Percentiles rank a stretch among this genome's conserved stretches.
Conservation (phyloP, 2,329 filamentous ascomycete genomes). For the Camillea tinctor region DNA sequence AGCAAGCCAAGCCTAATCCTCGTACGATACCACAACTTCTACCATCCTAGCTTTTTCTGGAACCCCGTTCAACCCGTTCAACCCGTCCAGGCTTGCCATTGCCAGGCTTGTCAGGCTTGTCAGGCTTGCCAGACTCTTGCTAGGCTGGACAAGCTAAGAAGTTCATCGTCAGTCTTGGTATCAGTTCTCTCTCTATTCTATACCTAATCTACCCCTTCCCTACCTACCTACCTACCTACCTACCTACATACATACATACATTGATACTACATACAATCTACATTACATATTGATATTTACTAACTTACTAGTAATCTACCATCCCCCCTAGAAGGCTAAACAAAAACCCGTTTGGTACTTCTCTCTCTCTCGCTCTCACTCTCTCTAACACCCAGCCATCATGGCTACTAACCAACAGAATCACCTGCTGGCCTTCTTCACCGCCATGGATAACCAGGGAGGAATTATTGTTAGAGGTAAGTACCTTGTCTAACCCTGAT, state of each 20-base stretch:
- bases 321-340: background rate
- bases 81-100: background rate
- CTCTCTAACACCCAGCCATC: no score
- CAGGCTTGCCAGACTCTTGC: no score
- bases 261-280: no score
- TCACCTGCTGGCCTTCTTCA: slow-evolving; percentile 43
- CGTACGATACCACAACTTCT: background rate
- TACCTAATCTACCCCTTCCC: no score
- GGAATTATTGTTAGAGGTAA: slow-evolving; percentile 49
- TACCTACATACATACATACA: background rate
- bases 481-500: slow-evolving; percentile 7
- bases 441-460: slow-evolving; percentile 45
- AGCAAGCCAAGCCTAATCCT: background rate
- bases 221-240: background rate
- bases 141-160: no score
- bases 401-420: slow-evolving; percentile 38
- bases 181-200: no score
- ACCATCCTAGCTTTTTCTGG: background rate
- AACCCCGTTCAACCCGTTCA: no score
- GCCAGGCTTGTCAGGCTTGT: no score
- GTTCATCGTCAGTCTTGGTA: no score
- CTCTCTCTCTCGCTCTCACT: no score
- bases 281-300: no score
- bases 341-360: background rate
- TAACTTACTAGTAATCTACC: no score